Base-by-base conservation (phyloP, 1,284 basidiomycete species). In the Cerrena zonata region DNA sequence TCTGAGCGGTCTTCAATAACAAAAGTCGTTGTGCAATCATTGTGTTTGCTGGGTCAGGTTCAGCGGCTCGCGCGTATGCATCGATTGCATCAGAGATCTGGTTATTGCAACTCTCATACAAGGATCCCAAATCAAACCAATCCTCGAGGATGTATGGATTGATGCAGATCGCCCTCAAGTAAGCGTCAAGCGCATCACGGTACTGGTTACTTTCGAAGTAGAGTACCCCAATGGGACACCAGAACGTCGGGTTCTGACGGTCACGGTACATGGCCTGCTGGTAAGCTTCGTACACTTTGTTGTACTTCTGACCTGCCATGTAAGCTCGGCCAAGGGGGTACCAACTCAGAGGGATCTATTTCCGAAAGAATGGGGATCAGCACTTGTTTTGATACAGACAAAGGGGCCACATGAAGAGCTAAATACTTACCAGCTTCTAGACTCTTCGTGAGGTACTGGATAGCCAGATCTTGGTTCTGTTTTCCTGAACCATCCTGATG, bases 181-280 rank as follows among this genome's bases (percentile, higher is more conserved):
- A 99, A 10, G 96, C 95, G 62, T 99, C 95, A 25, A 99, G 84
- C 0, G 95, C 94, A 65, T 99, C 95, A 46, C 94, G 89, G 74
- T 91, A 99, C 69, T 99, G 96, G 70, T 95, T 97, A 75, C 99
- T 99, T 68, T 98, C 94, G 79, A 97, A 99, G 70, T 99, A 99
- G 2, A 99, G 80, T 0, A 99, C 94, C 50, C 96, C 95, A 61
- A 99, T 99, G 23, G 94, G 97, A 68, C 95, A 98, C 96, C 95
- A 99, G 72, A 98, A 98, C 0, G 95, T 97, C 0, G 96, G 96
- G 66, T 98, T 99, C 57, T 94, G 91, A 7, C 95, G 94, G 62
- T 99, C 95, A 45, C 94, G 88, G 70, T 99, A 99, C 22, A 99
- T 94, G 3, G 95, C 95, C 69, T 99, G 95, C 65, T 99, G 95